Evolutionary conservation across 2,329 filamentous ascomycete species (phyloP), one percentile per base, ranked within the genome.

Genomic region (Diaporthe capsici): DNA sequence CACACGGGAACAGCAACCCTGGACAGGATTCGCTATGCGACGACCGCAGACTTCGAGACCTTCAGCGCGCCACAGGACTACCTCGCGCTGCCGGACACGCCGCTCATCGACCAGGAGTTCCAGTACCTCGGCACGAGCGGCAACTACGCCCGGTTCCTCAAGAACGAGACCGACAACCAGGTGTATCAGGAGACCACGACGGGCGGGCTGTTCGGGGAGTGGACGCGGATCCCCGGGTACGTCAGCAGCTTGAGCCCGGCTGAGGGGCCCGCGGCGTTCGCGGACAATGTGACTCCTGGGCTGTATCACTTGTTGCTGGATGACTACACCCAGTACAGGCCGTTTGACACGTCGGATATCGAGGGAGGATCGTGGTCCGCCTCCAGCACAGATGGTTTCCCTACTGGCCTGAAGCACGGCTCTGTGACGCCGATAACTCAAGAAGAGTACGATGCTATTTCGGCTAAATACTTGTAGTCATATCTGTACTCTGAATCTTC

Each of bases 71-170:
- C 88, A 0, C 76, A 82, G 49, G 85, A 88, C 71, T 88, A 89
- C 78, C 80, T 86, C 72, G 84, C 86, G 42, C 79, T 81, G 15
- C 76, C 82, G 2, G 82, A 82, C 22, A 87, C 84, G 4, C 84
- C 85, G 2, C 80, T 90, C 51, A 90, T 90, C 75, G 88, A 90
- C 76, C 84, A 88, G 42, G 85, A 87, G 72, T 86, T 90, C 79
- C 83, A 87, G 42, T 81, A 84, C 28, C 81, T 89, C 0, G 86
- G 85, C 51, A 80, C 81, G 9, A 80, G 82, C 5, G 84, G 81
- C 2, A 77, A 81, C 13, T 90, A 86, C 60, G 85, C 84, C 0
- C 85, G 88, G 8, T 90, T 89, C 80, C 79, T 88, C 71, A 90
- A 89, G 80, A 87, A 89, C 78, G 87, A 89, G 79, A 85, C 85